A percentile compares a stretch with the other conserved stretches of the same genome.
Conservation (phyloP, 768 basidiomycete genomes). For the Lyophyllum shimeji region DNA sequence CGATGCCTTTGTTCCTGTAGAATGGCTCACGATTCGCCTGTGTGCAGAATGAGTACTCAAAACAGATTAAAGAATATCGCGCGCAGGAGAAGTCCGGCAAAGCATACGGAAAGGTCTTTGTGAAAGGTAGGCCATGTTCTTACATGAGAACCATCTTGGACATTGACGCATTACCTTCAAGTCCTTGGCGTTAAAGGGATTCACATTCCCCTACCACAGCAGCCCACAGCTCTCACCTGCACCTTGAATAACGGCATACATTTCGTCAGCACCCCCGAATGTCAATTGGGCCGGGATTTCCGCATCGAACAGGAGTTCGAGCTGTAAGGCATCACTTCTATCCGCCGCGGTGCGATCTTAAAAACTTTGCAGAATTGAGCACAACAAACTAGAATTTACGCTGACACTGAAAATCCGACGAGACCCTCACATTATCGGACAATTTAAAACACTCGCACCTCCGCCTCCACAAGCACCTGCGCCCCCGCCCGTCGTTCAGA, state of each 20-base stretch:
- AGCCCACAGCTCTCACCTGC: slow-evolving; percentile 74
- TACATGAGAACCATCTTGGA: background rate
- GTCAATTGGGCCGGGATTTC: slow-evolving; percentile 53
- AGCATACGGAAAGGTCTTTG: slow-evolving; percentile 90
- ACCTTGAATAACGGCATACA: slow-evolving; percentile 97
- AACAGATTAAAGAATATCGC: slow-evolving; percentile 82
- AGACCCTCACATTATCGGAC: slow-evolving; percentile 80
- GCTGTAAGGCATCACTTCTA: slow-evolving; percentile 51
- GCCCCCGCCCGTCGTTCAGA: slow-evolving; percentile 41
- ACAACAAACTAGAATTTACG: slow-evolving; percentile 94
- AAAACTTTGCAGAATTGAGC: slow-evolving; percentile 59
- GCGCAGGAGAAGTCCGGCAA: slow-evolving; percentile 77
- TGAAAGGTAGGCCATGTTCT: slow-evolving; percentile 63
- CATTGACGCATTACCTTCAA: slow-evolving; percentile 28
- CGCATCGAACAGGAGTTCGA: slow-evolving; percentile 89
- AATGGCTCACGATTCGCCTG: slow-evolving; percentile 2
- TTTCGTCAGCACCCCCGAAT: slow-evolving; percentile 88
- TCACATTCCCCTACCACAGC: slow-evolving; percentile 74
- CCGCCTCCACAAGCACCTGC: slow-evolving; percentile 32
- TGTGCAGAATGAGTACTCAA: slow-evolving; percentile 88
- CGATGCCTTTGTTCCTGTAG: slow-evolving; percentile 3
- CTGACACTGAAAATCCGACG: slow-evolving; percentile 84
- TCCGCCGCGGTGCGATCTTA: background rate
- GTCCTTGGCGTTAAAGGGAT: slow-evolving; percentile 77
- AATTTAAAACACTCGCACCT: slow-evolving; percentile 64